A percentile compares a stretch with the other conserved stretches of the same genome.
Conservation (phyloP, 306 rosid genomes). For the Cicer cuneatum region DNA sequence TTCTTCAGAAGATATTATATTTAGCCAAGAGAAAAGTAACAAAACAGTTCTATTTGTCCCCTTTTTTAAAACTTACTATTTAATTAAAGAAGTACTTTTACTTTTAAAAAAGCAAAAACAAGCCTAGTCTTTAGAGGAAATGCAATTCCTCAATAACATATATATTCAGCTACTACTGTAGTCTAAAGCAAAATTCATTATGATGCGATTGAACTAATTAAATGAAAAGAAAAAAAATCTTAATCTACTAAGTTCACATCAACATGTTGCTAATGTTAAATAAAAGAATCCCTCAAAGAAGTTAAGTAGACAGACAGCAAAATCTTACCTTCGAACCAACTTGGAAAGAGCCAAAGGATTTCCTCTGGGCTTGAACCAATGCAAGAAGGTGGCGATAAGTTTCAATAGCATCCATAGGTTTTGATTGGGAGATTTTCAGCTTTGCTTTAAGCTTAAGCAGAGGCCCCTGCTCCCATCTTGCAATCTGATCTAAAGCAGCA, state of each 20-base stretch:
- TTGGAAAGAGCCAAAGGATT: constrained; percentile 76
- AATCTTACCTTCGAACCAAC: constrained; percentile 63
- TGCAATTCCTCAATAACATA: constrained; percentile 10
- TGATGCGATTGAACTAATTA: constrained; percentile 5
- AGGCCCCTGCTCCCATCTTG: constrained; percentile 95
- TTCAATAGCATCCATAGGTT: constrained; percentile 87
- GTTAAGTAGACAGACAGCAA: constrained; percentile 35
- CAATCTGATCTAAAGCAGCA: constrained; percentile 93
- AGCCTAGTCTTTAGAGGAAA: background rate
- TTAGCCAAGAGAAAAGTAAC: background rate
- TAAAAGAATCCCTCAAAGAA: background rate
- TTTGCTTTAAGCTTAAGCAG: constrained; percentile 89
- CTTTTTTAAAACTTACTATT: background rate
- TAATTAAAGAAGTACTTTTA: background rate
- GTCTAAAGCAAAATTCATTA: constrained; percentile 16
- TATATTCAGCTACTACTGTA: background rate
- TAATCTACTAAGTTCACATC: constrained; percentile 19
- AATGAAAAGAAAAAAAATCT: background rate
- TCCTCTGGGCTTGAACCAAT: constrained; percentile 90
- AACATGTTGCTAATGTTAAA: constrained; percentile 14
- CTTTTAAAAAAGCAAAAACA: background rate
- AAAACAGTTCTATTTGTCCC: background rate
- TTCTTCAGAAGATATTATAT: background rate
- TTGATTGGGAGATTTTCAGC: constrained; percentile 75
- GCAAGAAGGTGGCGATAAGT: constrained; percentile 91